Conservation (phyloP, 2,329 filamentous ascomycete species). For the Diaporthe sp. region DNA sequence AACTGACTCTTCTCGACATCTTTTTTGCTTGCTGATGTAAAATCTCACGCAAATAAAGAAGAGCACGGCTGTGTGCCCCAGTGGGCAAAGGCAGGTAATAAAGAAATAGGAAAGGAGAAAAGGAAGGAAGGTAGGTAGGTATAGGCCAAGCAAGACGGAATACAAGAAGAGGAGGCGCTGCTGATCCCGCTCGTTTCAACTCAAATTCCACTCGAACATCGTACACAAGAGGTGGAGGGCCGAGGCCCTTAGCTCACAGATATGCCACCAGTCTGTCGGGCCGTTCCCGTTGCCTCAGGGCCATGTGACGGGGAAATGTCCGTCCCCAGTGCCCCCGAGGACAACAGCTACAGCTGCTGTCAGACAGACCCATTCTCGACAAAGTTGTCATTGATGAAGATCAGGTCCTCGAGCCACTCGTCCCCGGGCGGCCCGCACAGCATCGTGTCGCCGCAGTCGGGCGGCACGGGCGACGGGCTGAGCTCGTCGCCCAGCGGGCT, state of each 20-base stretch:
- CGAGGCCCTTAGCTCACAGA: background rate
- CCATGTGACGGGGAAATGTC: background rate
- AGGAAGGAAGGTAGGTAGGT: constrained; percentile 6
- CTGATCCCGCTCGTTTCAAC: background rate
- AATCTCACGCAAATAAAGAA: background rate
- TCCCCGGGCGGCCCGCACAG: constrained; percentile 37
- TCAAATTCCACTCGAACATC: background rate
- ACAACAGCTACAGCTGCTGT: background rate
- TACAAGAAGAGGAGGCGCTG: constrained; percentile 25
- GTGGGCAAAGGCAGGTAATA: background rate
- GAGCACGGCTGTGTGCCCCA: background rate
- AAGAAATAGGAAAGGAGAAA: background rate
- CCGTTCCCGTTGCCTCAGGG: background rate
- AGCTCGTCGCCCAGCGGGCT: constrained; percentile 39
- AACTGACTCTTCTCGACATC: background rate
- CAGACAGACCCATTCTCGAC: constrained; percentile 35
- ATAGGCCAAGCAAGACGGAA: constrained; percentile 9
- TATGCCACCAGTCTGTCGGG: background rate
- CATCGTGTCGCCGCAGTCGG: constrained; percentile 29
- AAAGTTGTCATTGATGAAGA: constrained; percentile 39
- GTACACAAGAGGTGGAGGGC: background rate
- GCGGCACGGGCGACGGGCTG: constrained; percentile 34
- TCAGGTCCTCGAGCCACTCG: constrained; percentile 38
- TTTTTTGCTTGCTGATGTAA: background rate
- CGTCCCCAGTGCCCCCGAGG: background rate